Evolutionary conservation across 345 rosid species (phyloP), one percentile per base, ranked within the genome.

Genomic region (Heritiera fomes): DNA sequence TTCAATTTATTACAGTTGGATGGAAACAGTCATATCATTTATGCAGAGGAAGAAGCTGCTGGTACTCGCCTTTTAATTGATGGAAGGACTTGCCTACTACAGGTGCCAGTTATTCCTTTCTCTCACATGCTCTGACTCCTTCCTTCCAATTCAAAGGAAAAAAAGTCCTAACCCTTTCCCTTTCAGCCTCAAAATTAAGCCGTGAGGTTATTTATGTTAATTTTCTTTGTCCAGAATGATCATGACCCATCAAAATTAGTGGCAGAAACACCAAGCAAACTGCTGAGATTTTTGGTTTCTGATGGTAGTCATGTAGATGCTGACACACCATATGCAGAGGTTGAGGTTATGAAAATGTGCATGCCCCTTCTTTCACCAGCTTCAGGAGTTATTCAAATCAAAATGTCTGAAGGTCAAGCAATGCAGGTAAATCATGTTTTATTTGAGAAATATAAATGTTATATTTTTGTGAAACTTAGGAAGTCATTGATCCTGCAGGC

Each of bases 301-400:
- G 98, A 97, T 87, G 91, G 91, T 78, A 88, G 93, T 86, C 98
- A 90, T 81, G 83, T 94, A 86, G 99, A 97, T 82, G 95, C 97
- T 52, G 99, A 97, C 82, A 77, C 84, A 32, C 99, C 99, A 14
- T 97, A 90, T 86, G 99, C 97, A 14, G 99, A 97, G 89, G 98
- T 97, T 82, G 99, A 97, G 88, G 99, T 97, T 85, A 97, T 97
- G 99, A 97, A 97, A 89, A 97, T 97, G 99, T 97, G 99, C 58
- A 97, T 97, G 99, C 99, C 99, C 77, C 99, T 97, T 82, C 98
- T 97, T 75, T 97, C 98, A 80, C 99, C 99, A 75, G 98, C 99
- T 79, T 90, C 98, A 56, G 99, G 99, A 81, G 82, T 87, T 75
- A 82, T 97, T 77, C 91, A 85, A 58, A 93, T 97, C 70, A 86